Conservation (phyloP, 2,329 filamentous ascomycete genomes). For the Exophiala sp. region DNA sequence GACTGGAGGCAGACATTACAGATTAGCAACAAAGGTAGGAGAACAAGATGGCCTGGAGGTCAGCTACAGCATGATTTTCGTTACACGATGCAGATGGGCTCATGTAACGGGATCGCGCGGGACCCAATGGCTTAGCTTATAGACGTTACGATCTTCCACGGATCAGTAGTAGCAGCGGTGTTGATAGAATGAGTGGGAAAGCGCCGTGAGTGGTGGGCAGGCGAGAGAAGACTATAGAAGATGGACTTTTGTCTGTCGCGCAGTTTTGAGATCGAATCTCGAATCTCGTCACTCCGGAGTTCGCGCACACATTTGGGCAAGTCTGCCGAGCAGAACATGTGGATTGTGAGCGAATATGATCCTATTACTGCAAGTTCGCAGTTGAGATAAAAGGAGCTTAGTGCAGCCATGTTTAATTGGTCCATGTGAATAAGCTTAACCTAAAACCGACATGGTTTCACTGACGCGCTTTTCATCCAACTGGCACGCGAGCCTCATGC, state of each 20-base stretch:
- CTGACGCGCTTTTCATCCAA: neutral
- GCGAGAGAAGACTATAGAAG: neutral
- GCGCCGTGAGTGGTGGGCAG: too few relatives aligned
- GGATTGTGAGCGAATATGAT: too few relatives aligned
- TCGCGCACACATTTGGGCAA: neutral
- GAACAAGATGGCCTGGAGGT: slow-evolving; percentile 28
- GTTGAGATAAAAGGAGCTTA: neutral
- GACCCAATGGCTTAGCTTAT: neutral
- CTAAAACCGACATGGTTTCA: neutral
- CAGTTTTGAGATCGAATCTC: neutral
- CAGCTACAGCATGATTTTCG: slow-evolving; percentile 28
- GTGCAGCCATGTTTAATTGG: neutral
- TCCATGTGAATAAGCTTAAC: neutral
- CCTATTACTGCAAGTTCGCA: too few relatives aligned
- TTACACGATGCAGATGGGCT: slow-evolving; percentile 21
- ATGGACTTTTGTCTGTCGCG: neutral
- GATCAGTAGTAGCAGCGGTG: neutral
- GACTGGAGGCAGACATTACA: slow-evolving; percentile 26
- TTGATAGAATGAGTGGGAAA: neutral
- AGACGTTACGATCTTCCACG: neutral
- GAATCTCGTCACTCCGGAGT: neutral
- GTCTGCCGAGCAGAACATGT: neutral
- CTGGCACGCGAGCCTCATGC: too few relatives aligned
- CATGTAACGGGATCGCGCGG: slow-evolving; percentile 11
- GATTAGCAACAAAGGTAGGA: slow-evolving; percentile 28